These are phyloP conservation scores for Echinosophora koreensis DNA, from an alignment of 306 rosid species.

Conservation along the genomic window DNA sequence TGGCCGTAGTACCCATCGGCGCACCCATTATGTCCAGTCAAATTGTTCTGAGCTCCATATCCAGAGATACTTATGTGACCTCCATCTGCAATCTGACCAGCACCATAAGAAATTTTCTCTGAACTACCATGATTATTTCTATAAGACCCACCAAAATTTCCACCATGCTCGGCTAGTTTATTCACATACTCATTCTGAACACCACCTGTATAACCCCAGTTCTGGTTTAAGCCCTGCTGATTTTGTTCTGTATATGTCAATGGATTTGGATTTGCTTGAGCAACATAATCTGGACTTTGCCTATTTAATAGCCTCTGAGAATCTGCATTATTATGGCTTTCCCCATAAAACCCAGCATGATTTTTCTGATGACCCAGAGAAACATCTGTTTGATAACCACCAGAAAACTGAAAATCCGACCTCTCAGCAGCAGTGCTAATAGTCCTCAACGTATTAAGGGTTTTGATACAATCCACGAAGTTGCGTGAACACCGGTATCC, in stretches of 20 bases:
- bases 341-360: constrained; percentile 37
- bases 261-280: constrained; percentile 30
- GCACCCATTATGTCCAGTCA: constrained; percentile 5
- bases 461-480: constrained; percentile 23
- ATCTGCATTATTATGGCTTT: constrained; percentile 13
- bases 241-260: not conserved
- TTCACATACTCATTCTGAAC: not conserved
- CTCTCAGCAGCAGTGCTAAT: constrained; percentile 56
- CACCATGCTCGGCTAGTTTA: constrained; percentile 14
- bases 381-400: constrained; percentile 42
- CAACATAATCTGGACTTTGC: constrained; percentile 30
- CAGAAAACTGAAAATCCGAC: constrained; percentile 45
- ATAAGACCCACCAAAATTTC: constrained; percentile 42
- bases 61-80: not conserved
- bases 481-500: constrained; percentile 15
- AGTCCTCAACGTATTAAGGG: constrained; percentile 46
- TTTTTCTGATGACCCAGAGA: constrained; percentile 49
- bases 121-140: constrained; percentile 35
- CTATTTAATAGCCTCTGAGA: constrained; percentile 18
- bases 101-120: constrained; percentile 14
- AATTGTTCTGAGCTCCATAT: constrained; percentile 4
- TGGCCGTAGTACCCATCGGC: constrained; percentile 21
- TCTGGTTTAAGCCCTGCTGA: constrained; percentile 3
- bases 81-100: constrained; percentile 3
- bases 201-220: not conserved